Base-by-base conservation (phyloP, 2,329 filamentous ascomycete species). In the Colletotrichum orchidophilum region DNA sequence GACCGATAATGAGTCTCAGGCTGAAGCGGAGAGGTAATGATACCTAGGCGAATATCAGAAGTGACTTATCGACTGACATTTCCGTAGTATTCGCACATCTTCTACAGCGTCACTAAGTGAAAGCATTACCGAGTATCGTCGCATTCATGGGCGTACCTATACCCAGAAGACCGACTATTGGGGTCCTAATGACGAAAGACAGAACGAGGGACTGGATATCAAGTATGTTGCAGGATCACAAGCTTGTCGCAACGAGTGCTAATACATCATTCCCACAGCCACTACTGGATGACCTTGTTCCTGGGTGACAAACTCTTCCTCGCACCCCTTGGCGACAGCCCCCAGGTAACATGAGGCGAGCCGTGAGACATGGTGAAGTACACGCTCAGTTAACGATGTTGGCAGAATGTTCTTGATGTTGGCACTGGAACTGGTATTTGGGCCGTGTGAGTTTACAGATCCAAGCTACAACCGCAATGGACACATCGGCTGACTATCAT, bases 341-440 rank as follows among this genome's bases (percentile, higher is more conserved):
- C 79, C 0, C 54, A 69, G 24, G 66, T 72, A 73, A 63, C 9
- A 11, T 29, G n/a, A n/a, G n/a, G 3, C 31, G 8, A 11, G 11
- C 11, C 11, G 3, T 18, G 12, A 11, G 6, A 1, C 8, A 15
- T 6, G 15, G 2, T 18, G 8, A 6, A 11, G 7, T 1, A 26
- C 29, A 29, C n/a, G n/a, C 46, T n/a, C n/a, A n/a, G n/a, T n/a
- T 52, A 12, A 31, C 42, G 31, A 4, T 13, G 5, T 18, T 7
- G 12, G 3, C 53, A 83, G 63, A 82, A 78, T 70, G 82, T 85
- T 62, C 77, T 83, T 15, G 83, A 85, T 66, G 57, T 85, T 1
- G 83, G 83, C 1, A 84, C 83, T 0, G 83, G 83, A 0, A 85
- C 83, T 1, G 83, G 83, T 0, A 80, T 84, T 5, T 85, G 83